phyloP scores from a whole-genome alignment of 1,284 basidiomycete genomes.

The Mycena sp. region DNA sequence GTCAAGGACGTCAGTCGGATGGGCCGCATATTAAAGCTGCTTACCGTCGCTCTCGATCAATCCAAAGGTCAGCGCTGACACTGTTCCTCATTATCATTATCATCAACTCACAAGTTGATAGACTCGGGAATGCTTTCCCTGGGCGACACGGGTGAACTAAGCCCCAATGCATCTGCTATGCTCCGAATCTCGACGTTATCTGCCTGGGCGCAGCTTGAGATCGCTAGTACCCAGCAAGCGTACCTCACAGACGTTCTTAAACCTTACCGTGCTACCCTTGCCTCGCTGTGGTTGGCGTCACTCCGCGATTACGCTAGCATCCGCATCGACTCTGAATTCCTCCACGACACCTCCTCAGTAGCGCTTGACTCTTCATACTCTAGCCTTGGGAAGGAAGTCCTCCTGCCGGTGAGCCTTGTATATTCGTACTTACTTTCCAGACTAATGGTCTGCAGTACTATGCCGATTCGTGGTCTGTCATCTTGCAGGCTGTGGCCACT shows the following conservation, averaged over 20 bases:
- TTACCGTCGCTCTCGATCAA: conserved; percentile 91
- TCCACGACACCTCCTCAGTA: conserved; percentile 74
- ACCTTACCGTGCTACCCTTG: conserved; percentile 81
- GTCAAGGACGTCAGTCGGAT: conserved; percentile 91
- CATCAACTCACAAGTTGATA: conserved; percentile 9
- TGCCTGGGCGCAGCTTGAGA: conserved; percentile 95
- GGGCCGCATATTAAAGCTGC: conserved; percentile 93
- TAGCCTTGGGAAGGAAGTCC: conserved; percentile 89
- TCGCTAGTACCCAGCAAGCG: conserved; percentile 77
- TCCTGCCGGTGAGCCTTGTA: conserved; percentile 77
- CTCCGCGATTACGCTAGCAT: conserved; percentile 94
- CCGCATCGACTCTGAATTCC: conserved; percentile 87
- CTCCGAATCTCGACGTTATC: conserved; percentile 92
- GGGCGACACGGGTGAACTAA: conserved; percentile 88
- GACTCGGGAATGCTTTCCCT: conserved; percentile 87
- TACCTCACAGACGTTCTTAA: conserved; percentile 88
- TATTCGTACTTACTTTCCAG: conserved; percentile 17
- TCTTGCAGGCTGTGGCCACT: conserved; percentile 89
- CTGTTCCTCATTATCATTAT: conserved; percentile 1
- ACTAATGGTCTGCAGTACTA: conserved; percentile 75
- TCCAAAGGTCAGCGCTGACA: conserved; percentile 70
- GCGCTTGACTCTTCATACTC: conserved; percentile 86
- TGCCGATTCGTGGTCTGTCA: conserved; percentile 82
- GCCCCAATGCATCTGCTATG: conserved; percentile 96
- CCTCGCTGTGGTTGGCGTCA: conserved; percentile 89